Conservation (phyloP, 2,329 filamentous ascomycete species). For the Fusarium xylarioides region DNA sequence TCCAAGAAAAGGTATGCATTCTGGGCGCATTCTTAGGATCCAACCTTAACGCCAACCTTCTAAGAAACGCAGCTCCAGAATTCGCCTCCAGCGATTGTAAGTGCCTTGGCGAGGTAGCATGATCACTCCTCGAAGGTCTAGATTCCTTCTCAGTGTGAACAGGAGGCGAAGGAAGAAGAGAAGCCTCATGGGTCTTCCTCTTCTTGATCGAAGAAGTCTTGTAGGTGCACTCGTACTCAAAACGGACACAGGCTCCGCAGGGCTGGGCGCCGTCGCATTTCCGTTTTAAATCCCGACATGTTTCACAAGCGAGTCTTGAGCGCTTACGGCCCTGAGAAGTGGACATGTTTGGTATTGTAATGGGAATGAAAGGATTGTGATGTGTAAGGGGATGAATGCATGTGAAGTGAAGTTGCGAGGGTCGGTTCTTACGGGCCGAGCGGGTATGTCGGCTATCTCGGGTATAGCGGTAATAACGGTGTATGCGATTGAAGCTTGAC, state of each 20-base stretch:
- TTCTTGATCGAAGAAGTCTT: conserved; percentile 35
- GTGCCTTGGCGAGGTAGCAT: conserved; percentile 34
- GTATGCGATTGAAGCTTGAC: neutral
- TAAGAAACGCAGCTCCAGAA: conserved; percentile 65
- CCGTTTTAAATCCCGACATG: conserved; percentile 64
- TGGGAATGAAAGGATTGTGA: neutral
- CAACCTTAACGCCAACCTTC: conserved; percentile 60
- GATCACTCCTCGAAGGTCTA: neutral
- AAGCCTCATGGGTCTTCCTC: conserved; percentile 9
- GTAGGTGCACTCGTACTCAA: conserved; percentile 63
- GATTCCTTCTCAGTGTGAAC: neutral
- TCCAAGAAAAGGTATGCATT: conserved; percentile 66
- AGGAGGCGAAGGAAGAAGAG: neutral
- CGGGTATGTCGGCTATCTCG: conserved; percentile 21
- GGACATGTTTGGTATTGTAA: conserved; percentile 20
- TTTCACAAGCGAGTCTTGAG: conserved; percentile 57
- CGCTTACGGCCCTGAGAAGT: conserved; percentile 45
- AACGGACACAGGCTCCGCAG: conserved; percentile 62
- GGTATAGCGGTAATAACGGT: neutral
- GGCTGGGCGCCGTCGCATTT: conserved; percentile 64
- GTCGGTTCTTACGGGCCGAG: conserved; percentile 24
- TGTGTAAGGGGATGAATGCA: neutral
- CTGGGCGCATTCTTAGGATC: conserved; percentile 63
- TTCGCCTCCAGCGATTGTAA: conserved; percentile 63
- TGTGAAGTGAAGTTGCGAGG: neutral